Base-by-base conservation (phyloP, 1,284 basidiomycete species). In the Sphagnurus paluster region DNA sequence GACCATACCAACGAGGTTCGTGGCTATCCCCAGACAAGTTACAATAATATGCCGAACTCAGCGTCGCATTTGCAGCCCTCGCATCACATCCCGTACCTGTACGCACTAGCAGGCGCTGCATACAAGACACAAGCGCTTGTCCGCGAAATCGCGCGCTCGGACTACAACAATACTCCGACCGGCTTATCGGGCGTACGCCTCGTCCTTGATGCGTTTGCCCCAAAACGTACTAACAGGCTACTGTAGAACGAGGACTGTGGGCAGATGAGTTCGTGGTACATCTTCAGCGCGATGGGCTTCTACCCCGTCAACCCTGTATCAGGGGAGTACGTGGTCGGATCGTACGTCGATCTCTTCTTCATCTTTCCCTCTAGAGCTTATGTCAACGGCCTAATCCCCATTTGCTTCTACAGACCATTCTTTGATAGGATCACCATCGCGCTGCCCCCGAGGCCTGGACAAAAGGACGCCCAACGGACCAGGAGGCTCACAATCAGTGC, bases 221-320 rank as follows among this genome's bases (percentile, higher is more conserved):
- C 7, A 9, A 9, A 6, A n/a, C 5, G n/a, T 17, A 7, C 35
- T 37, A 23, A 37, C 25, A 3, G n/a, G 2, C 8, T 3, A 6
- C 2, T 26, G 34, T 39, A 89, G 81, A 93, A 93, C 58, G 90
- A 93, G 62, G 90, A 93, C 57, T 92, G 90, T 55, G 90, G 90
- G 0, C 90, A 93, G 62, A 92, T 92, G 87, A 88, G 84, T 56
- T 85, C 89, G 0, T 93, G 90, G 90, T 92, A 86, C 60, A 73
- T 91, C 9, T 93, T 91, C 66, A 83, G 81, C 35, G 81, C 86
- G 1, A 72, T 93, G 60, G 90, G 90, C 0, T 87, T 93, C 66
- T 93, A 93, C 57, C 89, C 90, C n/a, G 87, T 93, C 41, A 82
- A 90, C 60, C 88, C 89, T 0, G 84, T 86, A 0, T 85, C 82